Base-by-base conservation (phyloP, 1,139 yeast species). In the Hansenula anomala region DNA sequence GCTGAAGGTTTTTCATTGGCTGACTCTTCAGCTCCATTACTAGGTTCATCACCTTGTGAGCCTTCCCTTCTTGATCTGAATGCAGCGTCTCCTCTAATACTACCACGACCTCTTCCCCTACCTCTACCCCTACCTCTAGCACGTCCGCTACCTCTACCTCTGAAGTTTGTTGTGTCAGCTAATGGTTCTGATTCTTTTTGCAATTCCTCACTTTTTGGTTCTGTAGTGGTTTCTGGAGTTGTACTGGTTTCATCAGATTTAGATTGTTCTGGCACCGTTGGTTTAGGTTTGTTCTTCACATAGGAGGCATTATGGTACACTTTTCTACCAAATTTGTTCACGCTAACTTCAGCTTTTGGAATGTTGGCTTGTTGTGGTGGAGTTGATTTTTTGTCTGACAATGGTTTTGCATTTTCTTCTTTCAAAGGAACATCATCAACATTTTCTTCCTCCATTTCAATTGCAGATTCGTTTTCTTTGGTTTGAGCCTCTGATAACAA, bases 141-240 rank as follows among this genome's bases (percentile, higher is more conserved):
- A 28, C 36, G 36, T 16, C 37, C 34, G 28, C 43, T 22, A 7
- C 42, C 39, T 12, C 39, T 16, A 10, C 42, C 39, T 12, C 39
- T 16, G 7, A 32, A 35, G 17, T 15, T 15, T 16, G 16, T 27
- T 14, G 16, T 27, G 8, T 17, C n/a, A n/a, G n/a, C n/a, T n/a
- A n/a, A n/a, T n/a, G n/a, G n/a, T n/a, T n/a, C n/a, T n/a, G n/a
- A n/a, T n/a, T n/a, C n/a, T 22, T 23, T 36, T 25, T 11, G 34
- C 24, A 15, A 30, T 25, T 8, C 31, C 20, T 27, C 16, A 16
- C 30, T 5, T 15, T 7, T 28, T 28, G 12, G 9, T 26, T 26
- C 28, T 26, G 16, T 5, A 13, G 28, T 26, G 14, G 28, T 26
- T 26, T 26, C n/a, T n/a, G n/a, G n/a, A n/a, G 16, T 9, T 13